Evolutionary conservation across 1,284 basidiomycete genomes (phyloP), one percentile per base, ranked within the genome.

Genomic region (Cystobasidium slooffiae): DNA sequence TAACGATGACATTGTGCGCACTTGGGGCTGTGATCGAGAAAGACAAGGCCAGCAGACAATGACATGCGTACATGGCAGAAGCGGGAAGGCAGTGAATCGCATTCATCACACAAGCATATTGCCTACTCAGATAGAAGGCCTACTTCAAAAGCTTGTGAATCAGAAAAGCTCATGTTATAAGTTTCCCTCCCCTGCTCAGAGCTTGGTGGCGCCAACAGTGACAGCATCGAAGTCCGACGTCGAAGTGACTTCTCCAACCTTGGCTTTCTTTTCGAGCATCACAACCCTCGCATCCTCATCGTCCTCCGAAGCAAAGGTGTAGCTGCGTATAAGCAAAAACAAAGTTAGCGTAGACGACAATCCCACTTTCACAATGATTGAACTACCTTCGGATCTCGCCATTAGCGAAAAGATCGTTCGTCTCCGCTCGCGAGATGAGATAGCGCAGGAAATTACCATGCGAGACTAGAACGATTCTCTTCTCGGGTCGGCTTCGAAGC

Each of bases 371-470:
- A 14, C 24, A 51, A 18, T 49, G 10, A 9, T 10, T 37, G 31
- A 31, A 18, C 10, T 52, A 70, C 68, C 68, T 70, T 49, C 58
- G 16, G 44, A 65, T 49, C 62, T 72, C 69, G 3, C 49, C 49
- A 44, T 65, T 64, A 39, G 47, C 61, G 20, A 62, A 70, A 20
- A 61, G 59, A 12, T 64, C 62, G 14, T 12, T 44, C 14, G 22
- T 46, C 16, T 41, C 46, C 18, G 39, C 53, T 20, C 59, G 37
- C 14, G 59, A 43, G 0, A 65, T 43, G 6, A 72, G 24, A 37
- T 65, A 65, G 20, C 62, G 69, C 37, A 65, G 12, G 37, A 72
- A 63, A 31, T 14, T 72, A 20, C 68, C 68, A 46, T 72, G 68
- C 14, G 68, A 62, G 14, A 72, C 68, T 7, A 72, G 68, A 12